Conservation (phyloP, 805 yeast species). For the Sugiyamaella americana region DNA sequence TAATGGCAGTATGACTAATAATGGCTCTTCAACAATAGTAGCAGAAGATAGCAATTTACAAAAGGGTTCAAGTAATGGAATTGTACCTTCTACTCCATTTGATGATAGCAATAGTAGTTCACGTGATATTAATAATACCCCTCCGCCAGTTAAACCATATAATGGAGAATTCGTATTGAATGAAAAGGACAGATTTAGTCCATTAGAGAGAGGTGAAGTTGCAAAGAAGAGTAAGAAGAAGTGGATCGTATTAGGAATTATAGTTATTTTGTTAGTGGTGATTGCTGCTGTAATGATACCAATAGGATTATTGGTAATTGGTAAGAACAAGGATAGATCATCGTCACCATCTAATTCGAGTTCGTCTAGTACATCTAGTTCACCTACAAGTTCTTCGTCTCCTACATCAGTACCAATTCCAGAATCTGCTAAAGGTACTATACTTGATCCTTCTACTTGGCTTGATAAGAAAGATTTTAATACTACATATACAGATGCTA, state of each 20-base stretch:
- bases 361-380: conserved; percentile 3
- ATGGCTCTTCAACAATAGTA: neutral
- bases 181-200: neutral
- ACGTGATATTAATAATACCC: neutral
- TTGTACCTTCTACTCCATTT: neutral
- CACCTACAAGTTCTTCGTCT: conserved; percentile 3
- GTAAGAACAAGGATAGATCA: conserved; percentile 6
- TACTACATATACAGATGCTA: conserved; percentile 30
- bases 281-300: conserved; percentile 28
- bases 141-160: neutral
- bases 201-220: neutral
- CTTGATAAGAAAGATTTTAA: conserved; percentile 30
- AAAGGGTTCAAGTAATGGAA: neutral
- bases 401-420: conserved; percentile 18
- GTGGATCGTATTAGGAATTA: conserved; percentile 7
- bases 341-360: conserved; percentile 6
- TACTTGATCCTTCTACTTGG: conserved; percentile 31
- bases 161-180: neutral
- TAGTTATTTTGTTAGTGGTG: conserved; percentile 15
- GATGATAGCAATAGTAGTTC: too few relatives aligned
- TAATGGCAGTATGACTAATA: neutral
- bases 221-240: neutral
- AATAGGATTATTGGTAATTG: conserved; percentile 26
- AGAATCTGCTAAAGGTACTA: conserved; percentile 23
- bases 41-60: neutral